Percentiles rank a stretch among this genome's conserved stretches.
These are phyloP conservation scores for Cystobasidium onofrii DNA, from an alignment of 768 basidiomycete genomes.

Conservation along the genomic window DNA sequence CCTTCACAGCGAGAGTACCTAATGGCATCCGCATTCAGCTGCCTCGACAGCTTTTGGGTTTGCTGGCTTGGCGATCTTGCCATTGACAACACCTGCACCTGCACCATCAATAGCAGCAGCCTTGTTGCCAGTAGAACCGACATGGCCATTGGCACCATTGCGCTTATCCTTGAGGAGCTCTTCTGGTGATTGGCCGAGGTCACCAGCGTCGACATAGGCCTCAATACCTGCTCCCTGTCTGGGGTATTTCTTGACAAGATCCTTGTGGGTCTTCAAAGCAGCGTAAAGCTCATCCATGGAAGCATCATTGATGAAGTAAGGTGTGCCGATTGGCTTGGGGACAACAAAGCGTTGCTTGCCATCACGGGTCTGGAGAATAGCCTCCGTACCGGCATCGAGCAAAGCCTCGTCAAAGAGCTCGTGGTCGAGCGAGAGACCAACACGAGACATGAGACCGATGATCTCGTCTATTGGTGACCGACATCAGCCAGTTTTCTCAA, in stretches of 20 bases:
- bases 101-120: slow-evolving; percentile 36
- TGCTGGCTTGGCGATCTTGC: slow-evolving; percentile 36
- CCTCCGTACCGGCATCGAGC: slow-evolving; percentile 44
- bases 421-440: slow-evolving; percentile 47
- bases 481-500: too few species aligned
- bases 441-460: slow-evolving; percentile 43
- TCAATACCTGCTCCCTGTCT: slow-evolving; percentile 43
- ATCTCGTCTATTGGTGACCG: too few species aligned
- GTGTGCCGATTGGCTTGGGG: slow-evolving; percentile 46
- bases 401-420: slow-evolving; percentile 44
- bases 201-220: slow-evolving; percentile 47
- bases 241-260: slow-evolving; percentile 43
- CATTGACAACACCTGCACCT: slow-evolving; percentile 37
- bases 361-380: slow-evolving; percentile 43
- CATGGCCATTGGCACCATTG: slow-evolving; percentile 34
- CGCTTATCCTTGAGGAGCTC: slow-evolving; percentile 23
- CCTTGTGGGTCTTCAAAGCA: slow-evolving; percentile 45
- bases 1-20: too few species aligned
- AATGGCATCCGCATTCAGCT: slow-evolving; percentile 39
- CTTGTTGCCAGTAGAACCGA: slow-evolving; percentile 25
- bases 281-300: slow-evolving; percentile 44
- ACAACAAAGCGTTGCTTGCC: slow-evolving; percentile 44
- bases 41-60: slow-evolving; percentile 38
- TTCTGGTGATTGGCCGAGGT: slow-evolving; percentile 45
- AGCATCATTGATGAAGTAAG: slow-evolving; percentile 47